These are phyloP conservation scores for Aspergillus funiculosus DNA, from an alignment of 495 filamentous ascomycete species.

Conservation along the genomic window DNA sequence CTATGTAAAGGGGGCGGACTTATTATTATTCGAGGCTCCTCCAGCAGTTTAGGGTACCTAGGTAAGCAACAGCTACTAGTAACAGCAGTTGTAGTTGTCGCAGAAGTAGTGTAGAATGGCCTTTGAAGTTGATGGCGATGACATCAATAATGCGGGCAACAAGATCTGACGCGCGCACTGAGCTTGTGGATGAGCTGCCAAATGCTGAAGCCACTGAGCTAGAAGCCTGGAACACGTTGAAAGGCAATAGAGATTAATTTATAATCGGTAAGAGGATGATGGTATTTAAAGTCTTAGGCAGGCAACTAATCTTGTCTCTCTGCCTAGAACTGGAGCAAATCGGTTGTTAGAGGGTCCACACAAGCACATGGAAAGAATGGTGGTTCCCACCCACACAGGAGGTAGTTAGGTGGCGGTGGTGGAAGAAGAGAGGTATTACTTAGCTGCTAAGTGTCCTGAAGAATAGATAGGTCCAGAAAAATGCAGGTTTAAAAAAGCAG, in stretches of 20 bases:
- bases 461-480: too few relatives aligned
- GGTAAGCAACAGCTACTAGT: too few relatives aligned
- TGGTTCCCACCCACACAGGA: too few relatives aligned
- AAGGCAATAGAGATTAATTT: conserved; percentile 3
- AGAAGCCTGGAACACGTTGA: background rate
- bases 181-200: background rate
- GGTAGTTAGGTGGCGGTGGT: too few relatives aligned
- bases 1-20: too few relatives aligned
- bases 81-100: background rate
- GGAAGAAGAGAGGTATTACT: too few relatives aligned
- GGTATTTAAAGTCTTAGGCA: conserved; percentile 1
- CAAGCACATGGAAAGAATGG: conserved; percentile 10
- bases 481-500: too few relatives aligned
- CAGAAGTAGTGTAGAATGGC: too few relatives aligned
- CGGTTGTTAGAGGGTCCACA: conserved; percentile 4
- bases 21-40: too few relatives aligned
- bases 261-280: conserved; percentile 5
- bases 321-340: conserved; percentile 2
- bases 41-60: too few relatives aligned
- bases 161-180: too few relatives aligned
- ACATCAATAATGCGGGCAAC: conserved; percentile 7
- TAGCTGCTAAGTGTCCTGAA: too few relatives aligned
- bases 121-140: background rate
- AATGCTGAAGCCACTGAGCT: background rate
- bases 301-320: conserved; percentile 7